Evolutionary conservation across 345 rosid species (phyloP), one percentile per base, ranked within the genome.

Genomic region (Arabidopsis suecica): DNA sequence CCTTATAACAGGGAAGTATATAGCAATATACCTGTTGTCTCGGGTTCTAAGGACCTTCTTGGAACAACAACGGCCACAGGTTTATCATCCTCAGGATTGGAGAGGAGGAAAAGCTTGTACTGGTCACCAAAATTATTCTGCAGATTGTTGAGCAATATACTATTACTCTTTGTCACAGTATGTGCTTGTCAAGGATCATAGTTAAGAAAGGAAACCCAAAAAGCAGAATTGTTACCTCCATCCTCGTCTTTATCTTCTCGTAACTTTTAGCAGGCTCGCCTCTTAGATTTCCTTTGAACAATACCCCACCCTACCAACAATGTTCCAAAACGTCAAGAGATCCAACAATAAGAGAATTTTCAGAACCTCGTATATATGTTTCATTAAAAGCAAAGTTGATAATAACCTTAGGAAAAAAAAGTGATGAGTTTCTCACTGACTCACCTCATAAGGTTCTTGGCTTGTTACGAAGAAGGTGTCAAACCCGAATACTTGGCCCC

Each of bases 21-120:
- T 55, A 1, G 33, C 61, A 62, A 23, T 69, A 73, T 53, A 94
- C 98, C 92, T 51, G 88, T 82, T 68, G 93, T 81, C 69, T 88
- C 97, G 25, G 96, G 95, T 78, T 84, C 97, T 81, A 94, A 82
- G 65, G 91, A 84, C 62, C 58, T 83, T 79, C 85, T 81, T 49
- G 97, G 97, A 76, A 91, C 98, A 71, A 94, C 93, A 78, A 94
- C 98, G 3, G 90, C 98, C 68, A 94, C 89, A 63, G 98, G 98
- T 74, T 87, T 88, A 81, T 94, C 93, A 84, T 94, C 96, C 85
- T 91, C 97, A 30, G 96, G 98, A 85, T 89, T 88, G 76, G 85
- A 71, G 71, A 91, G 85, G 73, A 94, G 91, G 79, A 94, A 91
- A 76, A 91, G 86, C 86, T 89, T 90, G 82, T 94, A 90, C 69